Base-by-base conservation (phyloP, 1,284 basidiomycete species). In the Erythrobasidium hasegawianum region DNA sequence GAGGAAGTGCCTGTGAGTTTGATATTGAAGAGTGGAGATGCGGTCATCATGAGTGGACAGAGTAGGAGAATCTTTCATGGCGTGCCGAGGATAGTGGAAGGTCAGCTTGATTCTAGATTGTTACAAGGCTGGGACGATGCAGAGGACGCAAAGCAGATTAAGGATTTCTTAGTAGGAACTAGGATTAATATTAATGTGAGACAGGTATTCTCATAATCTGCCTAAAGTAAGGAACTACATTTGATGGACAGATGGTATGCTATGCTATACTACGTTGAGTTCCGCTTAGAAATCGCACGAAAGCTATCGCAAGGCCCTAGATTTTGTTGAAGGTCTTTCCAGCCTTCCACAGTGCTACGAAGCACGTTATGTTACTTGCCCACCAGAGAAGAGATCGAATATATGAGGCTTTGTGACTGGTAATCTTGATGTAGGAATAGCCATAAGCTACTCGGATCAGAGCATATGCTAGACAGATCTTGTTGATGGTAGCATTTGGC, bases 151-250 rank as follows among this genome's bases (percentile, higher is more conserved):
- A 70, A 78, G 56, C 78, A 81, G 38, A 87, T 88, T 71, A 81
- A 79, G 57, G 78, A 81, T 40, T 91, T 89, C 74, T 78, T 90
- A 76, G 75, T 74, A 14, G 83, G 81, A 5, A 82, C 87, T 1
- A 81, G 90, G 59, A 87, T 96, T 73, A 96, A 96, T 74, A 81
- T 95, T 66, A 96, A 95, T 73, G 89, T 91, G 2, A 81, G 92
- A 59, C 90, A 94, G 76, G 92, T 81, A 1, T 82, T 80, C 24
- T 55, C 49, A 22, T 0, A n/a, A n/a, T n/a, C n/a, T n/a, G n/a
- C n/a, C n/a, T n/a, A n/a, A n/a, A n/a, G n/a, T n/a, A n/a, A n/a
- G n/a, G n/a, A n/a, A n/a, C n/a, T n/a, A n/a, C n/a, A n/a, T n/a
- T n/a, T n/a, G n/a, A n/a, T n/a, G n/a, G n/a, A n/a, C n/a, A n/a